Base-by-base conservation (phyloP, 192 early-diverging fungal species). In the Coemansia sp. region DNA sequence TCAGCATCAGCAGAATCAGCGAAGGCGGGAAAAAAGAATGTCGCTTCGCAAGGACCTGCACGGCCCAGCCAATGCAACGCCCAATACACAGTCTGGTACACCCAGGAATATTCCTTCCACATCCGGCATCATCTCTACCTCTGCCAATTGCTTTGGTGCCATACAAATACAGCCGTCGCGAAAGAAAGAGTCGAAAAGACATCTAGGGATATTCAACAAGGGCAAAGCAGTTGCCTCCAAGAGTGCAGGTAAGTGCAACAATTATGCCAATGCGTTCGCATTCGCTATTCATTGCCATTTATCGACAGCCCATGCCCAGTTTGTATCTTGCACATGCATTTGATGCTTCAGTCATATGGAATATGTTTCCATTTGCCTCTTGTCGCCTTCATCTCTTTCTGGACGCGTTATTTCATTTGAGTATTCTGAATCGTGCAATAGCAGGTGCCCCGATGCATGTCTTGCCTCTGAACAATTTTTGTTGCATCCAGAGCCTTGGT, bases 171-270 rank as follows among this genome's bases (percentile, higher is more conserved):
- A 59, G 43, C 74, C 74, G 0, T n/a, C 59, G 48, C 47, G 50
- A n/a, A 23, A 12, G 6, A 70, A 59, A 18, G 58, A 67, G 16
- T 42, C 59, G 4, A 50, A 43, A 40, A 64, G 61, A 56, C 54
- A 50, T 44, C 48, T 83, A 48, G 80, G 75, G 10, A 77, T 83
- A 39, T 83, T 83, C 68, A 83, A 71, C 64, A 70, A 69, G 54
- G 80, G 80, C 44, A 77, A 75, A 47, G 75, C 80, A 4, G 80
- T 75, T 42, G 80, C 67, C n/a, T 83, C 80, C 16, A 65, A 57
- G 48, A 56, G 44, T 23, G 19, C 62, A 45, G 72, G 79, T 76
- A 75, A 81, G 73, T 61, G 40, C 26, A 41, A 26, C 16, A 9
- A 9, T 9, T 53, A 9, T 53, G 7, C 7, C n/a, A 10, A 53